Evolutionary conservation across 2,329 filamentous ascomycete species (phyloP).

Genomic region (Fusarium dimerum): DNA sequence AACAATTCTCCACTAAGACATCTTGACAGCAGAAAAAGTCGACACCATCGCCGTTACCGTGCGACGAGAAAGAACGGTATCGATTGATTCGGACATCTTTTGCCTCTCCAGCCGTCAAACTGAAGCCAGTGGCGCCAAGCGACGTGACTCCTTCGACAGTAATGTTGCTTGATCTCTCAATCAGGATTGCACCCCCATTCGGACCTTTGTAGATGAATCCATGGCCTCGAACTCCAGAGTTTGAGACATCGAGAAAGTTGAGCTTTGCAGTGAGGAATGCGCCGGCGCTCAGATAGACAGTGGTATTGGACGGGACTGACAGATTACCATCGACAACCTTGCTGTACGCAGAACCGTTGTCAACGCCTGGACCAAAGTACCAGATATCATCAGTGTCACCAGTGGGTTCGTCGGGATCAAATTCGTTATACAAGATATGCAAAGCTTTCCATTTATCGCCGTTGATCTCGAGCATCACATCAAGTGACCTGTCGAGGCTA

Average conservation of each 20-base stretch:
- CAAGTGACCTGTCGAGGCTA: conserved; percentile 4
- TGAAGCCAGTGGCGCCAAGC: conserved; percentile 17
- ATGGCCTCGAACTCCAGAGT: conserved; percentile 21
- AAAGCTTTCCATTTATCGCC: conserved; percentile 28
- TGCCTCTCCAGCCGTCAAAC: conserved; percentile 19
- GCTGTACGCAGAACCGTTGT: conserved; percentile 19
- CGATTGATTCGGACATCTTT: conserved; percentile 19
- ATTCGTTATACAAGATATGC: conserved; percentile 26
- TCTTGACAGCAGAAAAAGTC: conserved; percentile 20
- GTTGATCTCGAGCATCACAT: conserved; percentile 27
- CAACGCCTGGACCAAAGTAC: conserved; percentile 30
- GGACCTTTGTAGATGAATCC: conserved; percentile 21
- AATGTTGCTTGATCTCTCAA: conserved; percentile 16
- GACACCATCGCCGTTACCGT: conserved; percentile 28
- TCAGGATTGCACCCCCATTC: conserved; percentile 8
- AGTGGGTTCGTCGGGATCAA: conserved; percentile 17
- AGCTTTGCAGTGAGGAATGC: conserved; percentile 19
- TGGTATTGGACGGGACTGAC: conserved; percentile 14
- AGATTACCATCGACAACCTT: conserved; percentile 16
- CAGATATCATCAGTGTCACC: conserved; percentile 18
- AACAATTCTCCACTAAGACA: conserved; percentile 32
- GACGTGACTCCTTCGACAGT: conserved; percentile 22
- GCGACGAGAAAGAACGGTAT: conserved; percentile 21
- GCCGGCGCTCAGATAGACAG: conserved; percentile 16
- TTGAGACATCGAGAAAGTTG: conserved; percentile 16